These are phyloP conservation scores for Alloteropsis angusta DNA, from an alignment of 202 grass and related monocot genomes.

Conservation along the genomic window DNA sequence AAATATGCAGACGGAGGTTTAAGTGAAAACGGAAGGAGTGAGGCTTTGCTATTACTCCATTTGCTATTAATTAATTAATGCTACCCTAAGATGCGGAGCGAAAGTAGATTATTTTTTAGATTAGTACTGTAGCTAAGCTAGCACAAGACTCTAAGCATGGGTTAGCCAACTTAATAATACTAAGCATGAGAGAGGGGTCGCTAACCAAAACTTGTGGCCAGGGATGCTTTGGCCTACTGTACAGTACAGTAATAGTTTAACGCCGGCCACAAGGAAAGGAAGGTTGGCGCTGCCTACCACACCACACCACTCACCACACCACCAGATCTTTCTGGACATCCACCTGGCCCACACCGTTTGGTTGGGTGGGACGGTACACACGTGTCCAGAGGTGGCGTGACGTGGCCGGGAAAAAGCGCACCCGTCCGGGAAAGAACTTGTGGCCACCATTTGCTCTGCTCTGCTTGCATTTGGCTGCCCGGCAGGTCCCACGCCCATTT, in stretches of 20 bases:
- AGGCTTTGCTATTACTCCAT: too few relatives aligned
- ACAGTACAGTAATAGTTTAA: background rate
- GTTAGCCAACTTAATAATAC: too few relatives aligned
- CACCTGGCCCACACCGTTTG: background rate
- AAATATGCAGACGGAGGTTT: too few relatives aligned
- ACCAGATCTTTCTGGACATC: background rate
- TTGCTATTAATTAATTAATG: too few relatives aligned
- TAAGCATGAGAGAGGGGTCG: too few relatives aligned
- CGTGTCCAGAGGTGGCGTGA: slow-evolving; percentile 23
- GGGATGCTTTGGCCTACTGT: background rate
- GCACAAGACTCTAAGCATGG: background rate
- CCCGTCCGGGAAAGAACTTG: background rate
- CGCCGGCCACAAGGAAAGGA: background rate
- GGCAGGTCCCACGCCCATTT: too few relatives aligned
- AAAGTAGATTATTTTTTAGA: too few relatives aligned
- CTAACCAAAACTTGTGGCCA: slow-evolving; percentile 21
- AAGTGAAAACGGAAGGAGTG: too few relatives aligned
- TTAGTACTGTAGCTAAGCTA: too few relatives aligned
- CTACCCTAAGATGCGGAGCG: too few relatives aligned
- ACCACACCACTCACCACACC: too few relatives aligned
- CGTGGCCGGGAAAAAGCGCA: slow-evolving; percentile 34
- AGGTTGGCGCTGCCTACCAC: background rate
- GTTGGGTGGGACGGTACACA: background rate
- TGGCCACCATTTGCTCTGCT: background rate
- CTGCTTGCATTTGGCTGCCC: too few relatives aligned